These are phyloP conservation scores for Stereocaulon alpinum DNA, from an alignment of 495 filamentous ascomycete species.

Conservation along the genomic window DNA sequence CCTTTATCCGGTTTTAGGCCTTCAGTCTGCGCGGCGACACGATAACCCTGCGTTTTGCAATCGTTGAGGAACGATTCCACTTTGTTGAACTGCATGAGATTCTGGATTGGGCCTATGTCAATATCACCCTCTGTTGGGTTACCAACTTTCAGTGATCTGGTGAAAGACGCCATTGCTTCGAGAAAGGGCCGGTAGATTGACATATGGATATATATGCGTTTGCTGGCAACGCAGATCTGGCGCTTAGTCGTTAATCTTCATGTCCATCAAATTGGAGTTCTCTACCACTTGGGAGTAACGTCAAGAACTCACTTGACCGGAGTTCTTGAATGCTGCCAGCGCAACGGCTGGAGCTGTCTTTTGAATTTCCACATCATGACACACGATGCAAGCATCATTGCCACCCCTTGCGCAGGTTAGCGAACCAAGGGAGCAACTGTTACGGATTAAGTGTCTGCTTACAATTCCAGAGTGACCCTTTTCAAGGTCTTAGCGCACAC, in stretches of 20 bases:
- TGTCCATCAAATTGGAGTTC: too few species aligned
- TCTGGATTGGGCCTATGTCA: conserved; percentile 49
- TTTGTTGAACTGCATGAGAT: conserved; percentile 47
- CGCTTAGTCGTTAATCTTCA: neutral
- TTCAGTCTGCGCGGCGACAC: neutral
- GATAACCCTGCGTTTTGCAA: conserved; percentile 33
- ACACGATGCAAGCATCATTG: conserved; percentile 58
- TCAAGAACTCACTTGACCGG: conserved; percentile 37
- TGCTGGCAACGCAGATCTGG: conserved; percentile 49
- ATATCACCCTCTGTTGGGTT: conserved; percentile 34
- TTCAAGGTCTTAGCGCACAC: conserved; percentile 53
- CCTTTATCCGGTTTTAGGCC: conserved; percentile 28
- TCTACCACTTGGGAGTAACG: too few species aligned
- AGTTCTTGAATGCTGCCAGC: conserved; percentile 48
- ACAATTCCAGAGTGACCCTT: conserved; percentile 45
- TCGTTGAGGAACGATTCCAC: conserved; percentile 22
- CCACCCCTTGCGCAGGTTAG: conserved; percentile 36
- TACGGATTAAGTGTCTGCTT: neutral
- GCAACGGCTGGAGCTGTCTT: conserved; percentile 46
- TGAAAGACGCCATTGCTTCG: conserved; percentile 42
- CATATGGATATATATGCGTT: conserved; percentile 62
- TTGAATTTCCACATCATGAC: conserved; percentile 54
- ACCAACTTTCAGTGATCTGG: conserved; percentile 40
- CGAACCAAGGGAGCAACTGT: neutral
- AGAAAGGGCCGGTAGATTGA: conserved; percentile 54